Conservation (phyloP, 2,329 filamentous ascomycete genomes). For the Neonectria neomacrospora region DNA sequence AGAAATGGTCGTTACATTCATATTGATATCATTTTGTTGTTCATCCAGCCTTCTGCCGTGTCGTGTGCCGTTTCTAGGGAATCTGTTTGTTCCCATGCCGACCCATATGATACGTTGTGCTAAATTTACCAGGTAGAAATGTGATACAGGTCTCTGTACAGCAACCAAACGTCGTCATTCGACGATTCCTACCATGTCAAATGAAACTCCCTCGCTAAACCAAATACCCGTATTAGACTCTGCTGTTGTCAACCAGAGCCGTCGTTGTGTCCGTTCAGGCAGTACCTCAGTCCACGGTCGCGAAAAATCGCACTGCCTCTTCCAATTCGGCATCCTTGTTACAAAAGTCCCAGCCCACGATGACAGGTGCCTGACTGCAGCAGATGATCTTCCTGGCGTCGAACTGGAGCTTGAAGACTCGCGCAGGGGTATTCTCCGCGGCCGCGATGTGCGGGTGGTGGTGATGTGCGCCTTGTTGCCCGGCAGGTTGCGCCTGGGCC, state of each 20-base stretch:
- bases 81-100: slow-evolving; percentile 6
- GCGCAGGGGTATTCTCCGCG: slow-evolving; percentile 60
- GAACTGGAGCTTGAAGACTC: slow-evolving; percentile 97
- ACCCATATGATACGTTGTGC: slow-evolving; percentile 15
- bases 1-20: slow-evolving; percentile 12
- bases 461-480: slow-evolving; percentile 36
- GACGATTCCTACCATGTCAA: slow-evolving; percentile 2
- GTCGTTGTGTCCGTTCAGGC: not conserved
- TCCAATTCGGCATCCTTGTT: slow-evolving; percentile 84
- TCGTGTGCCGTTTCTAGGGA: slow-evolving; percentile 12
- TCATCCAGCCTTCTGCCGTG: slow-evolving; percentile 8
- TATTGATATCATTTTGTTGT: slow-evolving; percentile 18
- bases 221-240: slow-evolving; percentile 2
- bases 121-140: slow-evolving; percentile 10
- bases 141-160: slow-evolving; percentile 25
- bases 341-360: slow-evolving; percentile 98
- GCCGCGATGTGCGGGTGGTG: slow-evolving; percentile 61
- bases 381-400: slow-evolving; percentile 93
- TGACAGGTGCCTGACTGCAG: slow-evolving; percentile 89
- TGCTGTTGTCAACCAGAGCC: not conserved
- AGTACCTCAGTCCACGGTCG: slow-evolving; percentile 58
- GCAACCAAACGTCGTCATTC: slow-evolving; percentile 19
- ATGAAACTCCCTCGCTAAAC: slow-evolving; percentile 28
- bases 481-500: slow-evolving; percentile 7
- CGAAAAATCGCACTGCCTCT: slow-evolving; percentile 82